Conservation (phyloP, 2,329 filamentous ascomycete genomes). For the Pseudocercospora ulei region DNA sequence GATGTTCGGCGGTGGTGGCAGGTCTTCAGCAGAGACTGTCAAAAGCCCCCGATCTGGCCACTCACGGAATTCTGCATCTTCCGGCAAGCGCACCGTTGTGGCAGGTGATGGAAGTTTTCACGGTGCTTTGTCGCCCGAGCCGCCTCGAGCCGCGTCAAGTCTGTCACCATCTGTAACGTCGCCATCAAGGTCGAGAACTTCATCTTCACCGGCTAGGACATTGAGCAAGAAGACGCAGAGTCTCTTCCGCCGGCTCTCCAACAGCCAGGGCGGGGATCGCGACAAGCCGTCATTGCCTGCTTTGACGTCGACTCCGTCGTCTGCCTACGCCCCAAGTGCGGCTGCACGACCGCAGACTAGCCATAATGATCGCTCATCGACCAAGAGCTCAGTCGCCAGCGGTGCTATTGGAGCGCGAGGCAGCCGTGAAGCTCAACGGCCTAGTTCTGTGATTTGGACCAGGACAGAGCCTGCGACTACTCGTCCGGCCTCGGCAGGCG, state of each 20-base stretch:
- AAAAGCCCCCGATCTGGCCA: conserved; percentile 22
- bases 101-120: conserved; percentile 15
- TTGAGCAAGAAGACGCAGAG: conserved; percentile 29
- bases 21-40: conserved; percentile 19
- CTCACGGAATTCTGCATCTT: conserved; percentile 24
- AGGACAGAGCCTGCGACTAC: conserved; percentile 16
- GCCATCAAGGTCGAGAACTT: conserved; percentile 16
- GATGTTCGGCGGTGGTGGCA: conserved; percentile 16
- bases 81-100: conserved; percentile 25
- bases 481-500: conserved; percentile 18
- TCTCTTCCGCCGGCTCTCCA: conserved; percentile 32
- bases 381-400: conserved; percentile 3
- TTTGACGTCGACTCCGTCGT: conserved; percentile 21
- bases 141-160: conserved; percentile 7
- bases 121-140: conserved; percentile 15
- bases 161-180: conserved; percentile 13
- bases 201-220: conserved; percentile 25
- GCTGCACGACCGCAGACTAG: conserved; percentile 22
- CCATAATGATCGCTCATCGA: conserved; percentile 16
- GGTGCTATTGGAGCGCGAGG: conserved; percentile 12
- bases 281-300: conserved; percentile 20
- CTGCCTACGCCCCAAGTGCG: conserved; percentile 15
- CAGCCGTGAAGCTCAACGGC: conserved; percentile 13
- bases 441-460: conserved; percentile 12
- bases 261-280: conserved; percentile 20